Conservation (phyloP, 2,329 filamentous ascomycete genomes). For the Cytospora chrysosperma region DNA sequence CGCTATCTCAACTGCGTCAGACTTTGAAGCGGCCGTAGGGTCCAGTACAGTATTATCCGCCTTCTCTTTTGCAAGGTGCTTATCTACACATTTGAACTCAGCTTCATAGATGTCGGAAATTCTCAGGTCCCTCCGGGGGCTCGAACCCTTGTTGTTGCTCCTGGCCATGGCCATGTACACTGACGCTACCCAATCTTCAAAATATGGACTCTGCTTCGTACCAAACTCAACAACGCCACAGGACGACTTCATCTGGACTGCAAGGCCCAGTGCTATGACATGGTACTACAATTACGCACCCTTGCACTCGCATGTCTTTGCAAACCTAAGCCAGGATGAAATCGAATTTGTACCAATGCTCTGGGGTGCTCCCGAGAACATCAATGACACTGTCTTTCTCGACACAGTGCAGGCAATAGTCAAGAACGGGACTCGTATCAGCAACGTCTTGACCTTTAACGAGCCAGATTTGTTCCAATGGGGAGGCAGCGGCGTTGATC, state of each 20-base stretch:
- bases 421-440: slow-evolving; percentile 55
- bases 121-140: background rate
- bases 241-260: slow-evolving; percentile 67
- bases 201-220: slow-evolving; percentile 73
- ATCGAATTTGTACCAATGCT: slow-evolving; percentile 82
- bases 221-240: slow-evolving; percentile 51
- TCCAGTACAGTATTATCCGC: too few species aligned
- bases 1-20: too few species aligned
- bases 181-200: slow-evolving; percentile 43
- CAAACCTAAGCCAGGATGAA: slow-evolving; percentile 46
- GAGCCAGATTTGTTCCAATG: slow-evolving; percentile 65
- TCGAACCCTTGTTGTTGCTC: background rate
- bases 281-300: slow-evolving; percentile 85
- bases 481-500: slow-evolving; percentile 63
- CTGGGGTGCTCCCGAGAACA: slow-evolving; percentile 58
- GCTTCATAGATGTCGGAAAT: background rate
- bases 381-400: slow-evolving; percentile 59
- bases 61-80: too few species aligned
- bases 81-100: too few species aligned
- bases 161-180: background rate
- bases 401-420: slow-evolving; percentile 57
- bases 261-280: slow-evolving; percentile 57
- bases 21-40: too few species aligned
- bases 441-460: slow-evolving; percentile 73
- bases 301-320: slow-evolving; percentile 54